A percentile compares a stretch with the other conserved stretches of the same genome.
Evolutionary conservation across 441 rosid genomes (phyloP).

Genomic region (Arabidopsis lyrata): DNA sequence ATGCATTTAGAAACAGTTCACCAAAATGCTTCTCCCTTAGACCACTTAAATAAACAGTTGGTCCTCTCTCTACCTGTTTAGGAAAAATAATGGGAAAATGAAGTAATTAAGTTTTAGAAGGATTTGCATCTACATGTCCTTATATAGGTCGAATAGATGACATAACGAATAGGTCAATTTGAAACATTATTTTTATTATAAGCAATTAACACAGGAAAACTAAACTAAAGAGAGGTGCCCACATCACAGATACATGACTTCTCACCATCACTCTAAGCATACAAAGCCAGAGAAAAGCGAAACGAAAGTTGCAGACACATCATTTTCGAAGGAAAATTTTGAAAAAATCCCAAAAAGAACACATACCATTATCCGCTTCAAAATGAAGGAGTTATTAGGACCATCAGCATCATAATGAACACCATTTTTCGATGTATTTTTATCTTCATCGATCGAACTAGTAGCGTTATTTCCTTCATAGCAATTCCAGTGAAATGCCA

Average conservation of each 20-base stretch:
- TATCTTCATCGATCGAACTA: slow-evolving; percentile 52
- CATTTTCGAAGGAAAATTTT: slow-evolving; percentile 18
- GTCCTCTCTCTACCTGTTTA: slow-evolving; percentile 93
- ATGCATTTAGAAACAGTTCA: slow-evolving; percentile 83
- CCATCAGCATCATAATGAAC: slow-evolving; percentile 52
- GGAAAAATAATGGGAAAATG: slow-evolving; percentile 18
- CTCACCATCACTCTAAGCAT: slow-evolving; percentile 27
- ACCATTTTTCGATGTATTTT: slow-evolving; percentile 49
- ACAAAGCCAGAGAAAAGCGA: slow-evolving; percentile 12
- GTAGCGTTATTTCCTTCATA: slow-evolving; percentile 58
- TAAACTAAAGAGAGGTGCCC: slow-evolving; percentile 20
- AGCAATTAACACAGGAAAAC: slow-evolving; percentile 25
- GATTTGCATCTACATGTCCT: slow-evolving; percentile 31
- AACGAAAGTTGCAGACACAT: slow-evolving; percentile 27
- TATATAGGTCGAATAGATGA: slow-evolving; percentile 26
- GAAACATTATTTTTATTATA: slow-evolving; percentile 15
- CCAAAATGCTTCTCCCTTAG: slow-evolving; percentile 96
- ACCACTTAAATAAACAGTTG: slow-evolving; percentile 85
- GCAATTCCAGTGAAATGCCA: slow-evolving; percentile 90
- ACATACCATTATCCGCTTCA: slow-evolving; percentile 94
- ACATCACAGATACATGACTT: slow-evolving; percentile 30
- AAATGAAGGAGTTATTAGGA: slow-evolving; percentile 66
- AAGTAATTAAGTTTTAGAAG: slow-evolving; percentile 22
- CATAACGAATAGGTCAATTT: background rate
- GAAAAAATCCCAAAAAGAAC: slow-evolving; percentile 7